Evolutionary conservation across 2,329 filamentous ascomycete genomes (phyloP).

Genomic region (Penicillium fuscoglaucum): DNA sequence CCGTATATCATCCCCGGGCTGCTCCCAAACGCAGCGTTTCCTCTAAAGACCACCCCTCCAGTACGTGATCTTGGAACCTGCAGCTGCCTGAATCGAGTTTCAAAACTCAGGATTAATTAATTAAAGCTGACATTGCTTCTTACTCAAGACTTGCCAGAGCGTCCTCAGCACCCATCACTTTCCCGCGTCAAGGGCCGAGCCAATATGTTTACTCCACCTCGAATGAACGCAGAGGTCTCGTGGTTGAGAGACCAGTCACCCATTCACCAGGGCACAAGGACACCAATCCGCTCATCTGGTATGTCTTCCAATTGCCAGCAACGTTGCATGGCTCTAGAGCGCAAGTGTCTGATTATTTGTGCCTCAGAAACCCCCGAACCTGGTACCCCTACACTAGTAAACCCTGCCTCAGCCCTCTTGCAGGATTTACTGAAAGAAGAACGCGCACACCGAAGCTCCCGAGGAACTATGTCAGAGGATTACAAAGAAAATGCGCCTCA

Average conservation of each 20-base stretch:
- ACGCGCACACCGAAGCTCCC: constrained; percentile 39
- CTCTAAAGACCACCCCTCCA: constrained; percentile 21
- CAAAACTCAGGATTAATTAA: neutral
- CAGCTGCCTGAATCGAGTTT: neutral
- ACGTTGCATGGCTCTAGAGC: neutral
- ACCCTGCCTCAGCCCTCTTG: constrained; percentile 42
- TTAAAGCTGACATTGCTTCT: constrained; percentile 18
- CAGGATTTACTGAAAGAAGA: constrained; percentile 46
- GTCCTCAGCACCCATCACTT: constrained; percentile 32
- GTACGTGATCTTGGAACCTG: constrained; percentile 21
- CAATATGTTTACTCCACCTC: constrained; percentile 36
- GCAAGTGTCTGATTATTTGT: constrained; percentile 2
- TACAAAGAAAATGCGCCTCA: constrained; percentile 25
- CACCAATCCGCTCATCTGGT: constrained; percentile 29
- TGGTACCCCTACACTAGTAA: constrained; percentile 35
- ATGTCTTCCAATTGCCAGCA: constrained; percentile 10
- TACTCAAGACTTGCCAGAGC: constrained; percentile 24
- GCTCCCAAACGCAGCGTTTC: constrained; percentile 20
- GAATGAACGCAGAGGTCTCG: constrained; percentile 28
- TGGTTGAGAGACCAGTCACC: constrained; percentile 36
- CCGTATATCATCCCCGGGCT: constrained; percentile 27
- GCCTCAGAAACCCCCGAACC: constrained; percentile 34
- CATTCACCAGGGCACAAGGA: constrained; percentile 21
- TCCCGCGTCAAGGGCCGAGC: constrained; percentile 33
- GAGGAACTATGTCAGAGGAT: constrained; percentile 27